Percentiles rank a stretch among this genome's conserved stretches.
Conservation (phyloP, 2,329 filamentous ascomycete genomes). For the Aspergillus awamori region DNA sequence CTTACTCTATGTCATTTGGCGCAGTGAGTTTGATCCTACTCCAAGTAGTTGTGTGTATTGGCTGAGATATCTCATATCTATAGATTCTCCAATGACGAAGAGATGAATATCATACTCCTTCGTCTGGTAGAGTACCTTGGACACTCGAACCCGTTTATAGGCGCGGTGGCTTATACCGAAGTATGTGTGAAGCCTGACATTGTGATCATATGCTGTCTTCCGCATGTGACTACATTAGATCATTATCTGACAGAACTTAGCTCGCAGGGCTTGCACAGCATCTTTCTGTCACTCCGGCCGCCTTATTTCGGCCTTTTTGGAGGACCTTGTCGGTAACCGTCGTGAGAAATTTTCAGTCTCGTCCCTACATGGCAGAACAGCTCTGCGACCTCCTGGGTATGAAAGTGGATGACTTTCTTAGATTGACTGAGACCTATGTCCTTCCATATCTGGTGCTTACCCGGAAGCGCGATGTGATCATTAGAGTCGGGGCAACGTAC, state of each 20-base stretch:
- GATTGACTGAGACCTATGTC: conserved; percentile 76
- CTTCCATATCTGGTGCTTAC: conserved; percentile 83
- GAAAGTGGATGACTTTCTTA: conserved; percentile 72
- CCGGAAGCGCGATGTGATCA: conserved; percentile 75
- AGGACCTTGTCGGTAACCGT: conserved; percentile 78
- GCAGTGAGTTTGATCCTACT: conserved; percentile 49
- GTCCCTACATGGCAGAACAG: conserved; percentile 79
- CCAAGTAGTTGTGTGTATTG: conserved; percentile 1
- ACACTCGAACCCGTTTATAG: conserved; percentile 76
- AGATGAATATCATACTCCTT: conserved; percentile 82
- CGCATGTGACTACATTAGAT: background rate
- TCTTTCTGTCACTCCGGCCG: conserved; percentile 63
- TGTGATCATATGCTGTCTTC: background rate
- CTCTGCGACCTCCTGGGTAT: conserved; percentile 81
- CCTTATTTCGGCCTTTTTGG: conserved; percentile 87
- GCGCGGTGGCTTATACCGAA: conserved; percentile 81
- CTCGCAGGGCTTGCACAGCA: conserved; percentile 71
- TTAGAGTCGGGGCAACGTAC: conserved; percentile 74
- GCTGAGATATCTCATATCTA: conserved; percentile 15
- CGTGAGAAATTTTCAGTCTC: conserved; percentile 76
- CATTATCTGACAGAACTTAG: conserved; percentile 35
- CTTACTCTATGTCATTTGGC: conserved; percentile 85
- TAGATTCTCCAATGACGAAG: conserved; percentile 73
- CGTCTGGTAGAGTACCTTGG: conserved; percentile 86
- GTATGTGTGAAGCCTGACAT: conserved; percentile 44